A percentile compares a stretch with the other conserved stretches of the same genome.
phyloP scores from a whole-genome alignment of 2,329 filamentous ascomycete species.

The Sarocladiaceae sp. region DNA sequence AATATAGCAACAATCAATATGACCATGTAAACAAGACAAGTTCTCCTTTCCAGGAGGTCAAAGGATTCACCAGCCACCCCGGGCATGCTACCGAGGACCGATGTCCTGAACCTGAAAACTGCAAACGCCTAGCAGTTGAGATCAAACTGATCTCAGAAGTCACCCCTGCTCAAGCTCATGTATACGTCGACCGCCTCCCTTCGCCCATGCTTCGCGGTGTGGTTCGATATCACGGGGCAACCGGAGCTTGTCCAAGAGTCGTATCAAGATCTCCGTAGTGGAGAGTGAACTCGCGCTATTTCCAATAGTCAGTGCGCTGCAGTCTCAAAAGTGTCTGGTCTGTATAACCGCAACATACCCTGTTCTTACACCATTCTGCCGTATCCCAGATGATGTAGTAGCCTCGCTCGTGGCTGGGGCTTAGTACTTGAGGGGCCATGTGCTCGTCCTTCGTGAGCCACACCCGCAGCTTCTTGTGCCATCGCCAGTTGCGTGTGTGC shows the following conservation, averaged over 20 bases:
- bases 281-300: slow-evolving; percentile 53
- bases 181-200: background rate
- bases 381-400: slow-evolving; percentile 63
- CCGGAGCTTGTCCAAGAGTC: slow-evolving; percentile 27
- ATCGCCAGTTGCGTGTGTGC: slow-evolving; percentile 59
- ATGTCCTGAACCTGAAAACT: slow-evolving; percentile 6
- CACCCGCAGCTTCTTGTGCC: slow-evolving; percentile 60
- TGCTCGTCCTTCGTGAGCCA: slow-evolving; percentile 64
- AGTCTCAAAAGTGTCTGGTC: background rate
- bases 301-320: slow-evolving; percentile 13
- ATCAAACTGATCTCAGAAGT: background rate
- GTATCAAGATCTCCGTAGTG: slow-evolving; percentile 58
- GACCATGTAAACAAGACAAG: slow-evolving; percentile 6
- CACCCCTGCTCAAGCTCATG: background rate
- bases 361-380: slow-evolving; percentile 54
- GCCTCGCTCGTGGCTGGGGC: slow-evolving; percentile 54
- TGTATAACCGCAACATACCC: slow-evolving; percentile 38
- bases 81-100: slow-evolving; percentile 2
- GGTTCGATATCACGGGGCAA: slow-evolving; percentile 14
- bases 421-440: slow-evolving; percentile 55
- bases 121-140: slow-evolving; percentile 7
- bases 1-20: slow-evolving; percentile 8
- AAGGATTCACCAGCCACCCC: slow-evolving; percentile 1
- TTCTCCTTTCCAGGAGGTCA: background rate
- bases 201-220: too few relatives aligned